Base-by-base conservation (phyloP, 1,284 basidiomycete species). In the Malassezia obtusa region DNA sequence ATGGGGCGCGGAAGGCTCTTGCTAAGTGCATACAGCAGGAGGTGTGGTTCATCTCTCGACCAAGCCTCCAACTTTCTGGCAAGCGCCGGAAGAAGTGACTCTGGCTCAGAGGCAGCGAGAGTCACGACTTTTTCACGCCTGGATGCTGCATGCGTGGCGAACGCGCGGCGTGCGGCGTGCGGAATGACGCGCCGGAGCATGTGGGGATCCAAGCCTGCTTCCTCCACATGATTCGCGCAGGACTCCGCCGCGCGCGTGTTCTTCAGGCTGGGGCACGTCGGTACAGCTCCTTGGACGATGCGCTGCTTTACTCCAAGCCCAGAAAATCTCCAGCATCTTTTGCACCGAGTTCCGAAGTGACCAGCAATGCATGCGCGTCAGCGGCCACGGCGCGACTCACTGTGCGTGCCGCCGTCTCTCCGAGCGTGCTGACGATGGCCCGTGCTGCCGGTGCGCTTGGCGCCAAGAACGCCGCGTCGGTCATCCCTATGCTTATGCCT, bases 1-100 rank as follows among this genome's bases (percentile, higher is more conserved):
- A 57, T 58, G 30, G 59, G 39, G 2, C 51, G 47, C 9, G 67
- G 67, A 14, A 68, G 47, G 22, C 57, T 50, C 56, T 67, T 67
- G 49, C 61, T 64, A 26, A 68, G 49, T 2, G 65, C 50, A 28
- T 60, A 67, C 2, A 68, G 52, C n/a, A 68, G 44, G 3, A 17
- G 17, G 4, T 24, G 30, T n/a, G 49, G 12, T 3, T 21, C 12
- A 19, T 36, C 32, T 7, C 19, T 30, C n/a, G 26, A 12, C 46
- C 52, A 49, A 5, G 46, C 22, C 10, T n/a, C 9, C 1, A 54
- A 37, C 21, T 17, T 48, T 2, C 14, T 11, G 4, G 22, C 3
- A 6, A 53, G 25, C 6, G 30, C 40, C 14, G 40, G 40, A 21
- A 43, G 15, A 12, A 43, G 21, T 9, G 40, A 21, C 30, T 43